Conservation (phyloP, 2,329 filamentous ascomycete genomes). For the Coniochaeta sp. region DNA sequence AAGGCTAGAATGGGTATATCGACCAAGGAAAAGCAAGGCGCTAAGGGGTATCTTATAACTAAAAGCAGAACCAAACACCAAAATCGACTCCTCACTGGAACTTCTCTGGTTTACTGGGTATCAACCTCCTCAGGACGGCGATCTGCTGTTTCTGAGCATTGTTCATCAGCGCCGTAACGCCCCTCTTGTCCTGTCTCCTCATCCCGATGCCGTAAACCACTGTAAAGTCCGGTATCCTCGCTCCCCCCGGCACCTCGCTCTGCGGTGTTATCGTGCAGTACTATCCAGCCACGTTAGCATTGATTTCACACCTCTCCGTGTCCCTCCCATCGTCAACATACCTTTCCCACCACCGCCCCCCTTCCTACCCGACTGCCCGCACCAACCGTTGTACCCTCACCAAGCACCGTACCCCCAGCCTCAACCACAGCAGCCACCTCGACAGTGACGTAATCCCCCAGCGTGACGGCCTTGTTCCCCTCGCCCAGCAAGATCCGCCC, state of each 20-base stretch:
- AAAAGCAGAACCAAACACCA: conserved; percentile 6
- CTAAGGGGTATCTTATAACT: background rate
- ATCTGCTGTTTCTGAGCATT: conserved; percentile 61
- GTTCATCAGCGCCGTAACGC: conserved; percentile 56
- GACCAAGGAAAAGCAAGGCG: background rate
- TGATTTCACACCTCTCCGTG: background rate
- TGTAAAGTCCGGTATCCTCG: conserved; percentile 56
- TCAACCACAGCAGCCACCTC: conserved; percentile 56
- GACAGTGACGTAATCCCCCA: conserved; percentile 55
- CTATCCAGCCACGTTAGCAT: conserved; percentile 26
- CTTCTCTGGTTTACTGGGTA: conserved; percentile 55
- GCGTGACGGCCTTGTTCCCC: conserved; percentile 40
- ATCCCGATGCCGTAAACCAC: conserved; percentile 62
- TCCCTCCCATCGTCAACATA: conserved; percentile 22
- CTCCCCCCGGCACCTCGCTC: conserved; percentile 50
- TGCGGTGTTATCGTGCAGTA: conserved; percentile 66
- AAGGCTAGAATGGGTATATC: background rate
- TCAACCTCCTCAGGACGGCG: conserved; percentile 58
- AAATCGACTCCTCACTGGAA: conserved; percentile 25
- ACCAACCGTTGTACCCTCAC: conserved; percentile 54
- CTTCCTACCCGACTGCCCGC: conserved; percentile 52
- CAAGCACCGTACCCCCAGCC: conserved; percentile 53
- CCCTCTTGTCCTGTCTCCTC: conserved; percentile 49
- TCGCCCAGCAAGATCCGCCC: conserved; percentile 13
- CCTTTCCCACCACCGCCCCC: conserved; percentile 57